These are phyloP conservation scores for Gossypium arboreum DNA, from an alignment of 345 rosid species.

Conservation along the genomic window DNA sequence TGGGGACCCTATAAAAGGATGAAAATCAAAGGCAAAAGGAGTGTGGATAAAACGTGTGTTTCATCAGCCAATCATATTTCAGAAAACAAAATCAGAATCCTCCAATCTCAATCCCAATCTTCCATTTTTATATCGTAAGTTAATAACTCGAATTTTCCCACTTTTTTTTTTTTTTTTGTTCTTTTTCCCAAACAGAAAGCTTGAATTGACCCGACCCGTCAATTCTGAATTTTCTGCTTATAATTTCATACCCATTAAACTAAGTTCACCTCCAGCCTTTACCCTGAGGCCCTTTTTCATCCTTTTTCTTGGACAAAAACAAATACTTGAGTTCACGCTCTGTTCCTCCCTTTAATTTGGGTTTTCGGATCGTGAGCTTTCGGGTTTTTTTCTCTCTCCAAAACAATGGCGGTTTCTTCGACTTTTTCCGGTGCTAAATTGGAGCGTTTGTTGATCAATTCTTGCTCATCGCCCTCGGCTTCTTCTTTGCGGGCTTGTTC, in stretches of 20 bases:
- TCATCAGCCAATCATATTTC: conserved; percentile 58
- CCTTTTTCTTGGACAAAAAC: neutral
- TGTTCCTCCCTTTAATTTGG: neutral
- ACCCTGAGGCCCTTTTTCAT: neutral
- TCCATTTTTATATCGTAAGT: neutral
- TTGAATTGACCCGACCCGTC: neutral
- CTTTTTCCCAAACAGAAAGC: neutral
- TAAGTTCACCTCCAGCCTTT: neutral
- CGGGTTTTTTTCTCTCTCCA: neutral
- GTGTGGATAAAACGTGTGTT: conserved; percentile 66
- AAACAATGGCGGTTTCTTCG: conserved; percentile 41
- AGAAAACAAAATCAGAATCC: conserved; percentile 24
- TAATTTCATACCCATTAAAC: neutral
- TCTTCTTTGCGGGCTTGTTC: conserved; percentile 27
- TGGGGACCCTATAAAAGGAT: conserved; percentile 12
- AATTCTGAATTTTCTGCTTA: neutral
- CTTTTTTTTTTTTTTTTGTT: conserved; percentile 4
- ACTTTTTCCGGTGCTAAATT: conserved; percentile 38
- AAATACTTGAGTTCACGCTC: conserved; percentile 4
- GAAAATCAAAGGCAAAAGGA: conserved; percentile 11
- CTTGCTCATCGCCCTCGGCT: conserved; percentile 25
- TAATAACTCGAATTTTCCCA: conserved; percentile 5
- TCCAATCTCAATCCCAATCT: neutral
- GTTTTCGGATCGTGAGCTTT: conserved; percentile 8
- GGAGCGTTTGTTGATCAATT: conserved; percentile 40